A percentile compares a stretch with the other conserved stretches of the same genome.
Evolutionary conservation across 169 alveolate genomes (phyloP).

Genomic region (Plasmodium coatneyi): DNA sequence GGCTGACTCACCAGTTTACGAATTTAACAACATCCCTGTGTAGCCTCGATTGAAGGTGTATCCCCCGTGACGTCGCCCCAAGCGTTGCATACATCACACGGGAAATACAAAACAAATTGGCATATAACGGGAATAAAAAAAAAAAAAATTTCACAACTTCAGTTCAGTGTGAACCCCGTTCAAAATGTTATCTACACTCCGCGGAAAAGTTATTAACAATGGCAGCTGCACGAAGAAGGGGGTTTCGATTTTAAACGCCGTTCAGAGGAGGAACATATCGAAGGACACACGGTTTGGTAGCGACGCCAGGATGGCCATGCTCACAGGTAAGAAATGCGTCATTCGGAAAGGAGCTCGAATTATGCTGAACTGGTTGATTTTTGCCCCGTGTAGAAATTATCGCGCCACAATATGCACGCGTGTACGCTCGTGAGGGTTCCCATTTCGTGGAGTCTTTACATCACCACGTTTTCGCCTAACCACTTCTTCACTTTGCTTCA

Average conservation of each 20-base stretch:
- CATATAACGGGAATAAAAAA: background rate
- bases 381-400: background rate
- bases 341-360: background rate
- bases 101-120: background rate
- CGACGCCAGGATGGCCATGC: constrained; percentile 85
- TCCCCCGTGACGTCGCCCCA: background rate
- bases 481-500: background rate
- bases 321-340: constrained; percentile 72
- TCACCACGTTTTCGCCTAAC: background rate
- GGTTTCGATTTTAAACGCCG: constrained; percentile 29
- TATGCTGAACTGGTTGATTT: background rate
- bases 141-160: background rate
- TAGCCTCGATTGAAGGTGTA: background rate
- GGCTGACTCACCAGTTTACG: background rate
- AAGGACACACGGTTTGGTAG: constrained; percentile 83
- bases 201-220: constrained; percentile 40
- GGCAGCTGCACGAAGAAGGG: constrained; percentile 7
- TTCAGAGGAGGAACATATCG: constrained; percentile 76
- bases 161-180: background rate
- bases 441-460: background rate
- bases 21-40: background rate
- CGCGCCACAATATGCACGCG: background rate
- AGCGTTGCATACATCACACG: background rate
- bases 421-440: background rate
- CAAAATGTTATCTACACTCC: constrained; percentile 64